phyloP scores from a whole-genome alignment of 768 basidiomycete species.

The Collybia sp. region DNA sequence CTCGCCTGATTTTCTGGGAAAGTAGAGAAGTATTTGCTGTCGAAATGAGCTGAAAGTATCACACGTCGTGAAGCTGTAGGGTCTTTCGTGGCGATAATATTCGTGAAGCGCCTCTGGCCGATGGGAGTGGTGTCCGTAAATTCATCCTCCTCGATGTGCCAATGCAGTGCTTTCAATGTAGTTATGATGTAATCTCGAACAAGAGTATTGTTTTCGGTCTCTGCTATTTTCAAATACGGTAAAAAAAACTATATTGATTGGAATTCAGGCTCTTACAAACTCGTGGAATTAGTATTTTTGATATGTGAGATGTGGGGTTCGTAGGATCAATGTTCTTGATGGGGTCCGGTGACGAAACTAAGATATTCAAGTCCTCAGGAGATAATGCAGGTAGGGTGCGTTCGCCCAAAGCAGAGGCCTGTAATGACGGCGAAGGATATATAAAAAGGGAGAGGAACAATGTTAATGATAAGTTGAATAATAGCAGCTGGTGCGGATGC shows the following conservation, averaged over 20 bases:
- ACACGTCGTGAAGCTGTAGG: slow-evolving; percentile 77
- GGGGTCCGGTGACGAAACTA: slow-evolving; percentile 59
- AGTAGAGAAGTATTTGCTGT: slow-evolving; percentile 80
- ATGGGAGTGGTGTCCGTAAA: slow-evolving; percentile 81
- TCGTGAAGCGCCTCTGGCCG: slow-evolving; percentile 76
- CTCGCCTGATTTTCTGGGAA: slow-evolving; percentile 74
- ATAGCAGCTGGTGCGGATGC: slow-evolving; percentile 9
- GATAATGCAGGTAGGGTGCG: slow-evolving; percentile 43
- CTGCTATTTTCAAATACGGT: slow-evolving; percentile 34
- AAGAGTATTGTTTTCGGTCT: slow-evolving; percentile 71
- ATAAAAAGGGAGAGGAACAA: slow-evolving; percentile 22
- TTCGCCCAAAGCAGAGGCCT: slow-evolving; percentile 34
- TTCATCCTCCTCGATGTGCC: slow-evolving; percentile 84
- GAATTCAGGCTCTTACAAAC: slow-evolving; percentile 43
- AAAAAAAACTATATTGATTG: no score
- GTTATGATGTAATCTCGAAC: slow-evolving; percentile 81
- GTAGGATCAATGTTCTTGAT: slow-evolving; percentile 61
- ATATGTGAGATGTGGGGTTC: slow-evolving; percentile 69
- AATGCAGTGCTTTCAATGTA: slow-evolving; percentile 65
- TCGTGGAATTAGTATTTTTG: slow-evolving; percentile 83
- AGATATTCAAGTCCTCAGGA: slow-evolving; percentile 39
- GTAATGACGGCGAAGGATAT: slow-evolving; percentile 22
- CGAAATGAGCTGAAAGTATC: slow-evolving; percentile 88
- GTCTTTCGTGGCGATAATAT: slow-evolving; percentile 94
- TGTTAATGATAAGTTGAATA: slow-evolving; percentile 12